Evolutionary conservation across 75 land plant species (phyloP).

Genomic region (Pinus albicaulis): DNA sequence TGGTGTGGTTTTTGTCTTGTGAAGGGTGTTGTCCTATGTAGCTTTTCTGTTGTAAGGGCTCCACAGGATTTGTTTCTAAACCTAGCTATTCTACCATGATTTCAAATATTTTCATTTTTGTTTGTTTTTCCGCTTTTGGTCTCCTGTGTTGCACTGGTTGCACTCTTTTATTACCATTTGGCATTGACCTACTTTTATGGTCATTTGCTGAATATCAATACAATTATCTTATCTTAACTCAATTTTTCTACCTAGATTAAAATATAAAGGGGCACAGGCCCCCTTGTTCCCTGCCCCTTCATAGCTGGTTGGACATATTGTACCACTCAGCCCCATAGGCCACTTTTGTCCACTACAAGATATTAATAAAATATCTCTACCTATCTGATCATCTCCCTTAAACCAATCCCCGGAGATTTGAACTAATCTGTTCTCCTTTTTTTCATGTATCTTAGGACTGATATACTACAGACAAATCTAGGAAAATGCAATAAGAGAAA

Average conservation of each 20-base stretch:
- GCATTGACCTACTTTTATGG: no score
- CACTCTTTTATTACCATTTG: no score
- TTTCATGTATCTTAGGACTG: background rate
- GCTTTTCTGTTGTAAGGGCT: no score
- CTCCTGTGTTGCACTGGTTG: no score
- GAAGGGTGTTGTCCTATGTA: no score
- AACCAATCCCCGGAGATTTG: conserved; percentile 1
- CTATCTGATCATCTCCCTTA: background rate
- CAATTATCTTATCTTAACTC: background rate
- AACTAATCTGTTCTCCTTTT: background rate
- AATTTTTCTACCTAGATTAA: background rate
- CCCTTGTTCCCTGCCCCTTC: background rate
- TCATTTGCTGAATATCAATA: background rate
- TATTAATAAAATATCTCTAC: background rate
- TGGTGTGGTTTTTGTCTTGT: no score
- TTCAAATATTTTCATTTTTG: no score
- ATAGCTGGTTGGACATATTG: background rate
- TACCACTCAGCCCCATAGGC: background rate
- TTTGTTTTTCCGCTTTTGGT: no score
- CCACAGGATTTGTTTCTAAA: no score
- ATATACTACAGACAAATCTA: background rate
- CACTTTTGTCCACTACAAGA: background rate
- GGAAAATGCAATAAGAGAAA: background rate
- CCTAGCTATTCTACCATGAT: no score
- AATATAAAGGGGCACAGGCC: background rate